phyloP scores from a whole-genome alignment of 345 rosid genomes.

The Garcia nutans region DNA sequence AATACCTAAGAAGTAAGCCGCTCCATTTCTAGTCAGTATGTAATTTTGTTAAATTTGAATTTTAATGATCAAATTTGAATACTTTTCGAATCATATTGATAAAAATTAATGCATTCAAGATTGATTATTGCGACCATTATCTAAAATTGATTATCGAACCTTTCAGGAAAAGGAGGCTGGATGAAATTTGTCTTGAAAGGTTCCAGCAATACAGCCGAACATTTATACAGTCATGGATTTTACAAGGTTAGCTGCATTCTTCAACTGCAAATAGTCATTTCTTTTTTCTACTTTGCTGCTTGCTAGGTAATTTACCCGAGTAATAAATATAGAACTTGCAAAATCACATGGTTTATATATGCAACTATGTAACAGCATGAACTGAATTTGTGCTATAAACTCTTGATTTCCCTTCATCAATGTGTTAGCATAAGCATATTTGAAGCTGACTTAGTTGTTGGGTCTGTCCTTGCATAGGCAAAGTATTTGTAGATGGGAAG shows the following conservation, averaged over 20 bases:
- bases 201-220: conserved; percentile 84
- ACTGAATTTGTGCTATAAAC: not conserved
- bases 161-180: conserved; percentile 77
- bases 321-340: not conserved
- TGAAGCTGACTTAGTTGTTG: conserved; percentile 6
- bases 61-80: not conserved
- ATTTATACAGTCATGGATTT: conserved; percentile 79
- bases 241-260: conserved; percentile 61
- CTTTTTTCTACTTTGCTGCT: not conserved
- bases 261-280: conserved; percentile 3
- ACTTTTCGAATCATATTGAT: not conserved
- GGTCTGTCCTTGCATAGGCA: conserved; percentile 44
- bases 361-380: not conserved
- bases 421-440: not conserved
- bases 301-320: not conserved
- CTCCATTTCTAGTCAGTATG: not conserved
- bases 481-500: conserved; percentile 88
- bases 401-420: conserved; percentile 1
- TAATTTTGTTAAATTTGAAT: not conserved
- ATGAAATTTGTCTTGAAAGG: conserved; percentile 90
- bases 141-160: conserved; percentile 1
- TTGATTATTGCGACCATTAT: not conserved
- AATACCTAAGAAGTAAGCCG: conserved; percentile 51
- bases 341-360: not conserved
- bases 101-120: not conserved